A percentile compares a stretch with the other conserved stretches of the same genome.
Conservation (phyloP, 225 moss, liverwort and hornwort species). For the Pseudoscleropodium purum region DNA sequence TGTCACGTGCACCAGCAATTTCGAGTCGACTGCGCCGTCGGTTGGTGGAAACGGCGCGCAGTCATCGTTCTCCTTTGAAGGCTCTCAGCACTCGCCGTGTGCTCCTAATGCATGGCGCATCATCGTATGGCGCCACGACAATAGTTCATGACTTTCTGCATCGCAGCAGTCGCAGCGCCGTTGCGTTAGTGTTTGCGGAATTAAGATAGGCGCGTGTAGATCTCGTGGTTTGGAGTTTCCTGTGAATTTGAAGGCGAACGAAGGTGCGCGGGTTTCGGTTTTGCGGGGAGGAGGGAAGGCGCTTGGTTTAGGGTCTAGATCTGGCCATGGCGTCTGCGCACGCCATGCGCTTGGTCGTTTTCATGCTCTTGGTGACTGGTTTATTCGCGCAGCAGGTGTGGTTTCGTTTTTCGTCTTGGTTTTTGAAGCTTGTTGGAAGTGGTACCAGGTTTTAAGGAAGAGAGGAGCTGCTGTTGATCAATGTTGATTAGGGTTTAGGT, state of each 20-base stretch:
- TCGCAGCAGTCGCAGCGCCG: background rate
- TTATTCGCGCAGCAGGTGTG: slow-evolving; percentile 33
- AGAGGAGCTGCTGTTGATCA: background rate
- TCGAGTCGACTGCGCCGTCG: background rate
- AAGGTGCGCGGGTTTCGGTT: background rate
- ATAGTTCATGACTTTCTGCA: background rate
- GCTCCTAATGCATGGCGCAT: background rate
- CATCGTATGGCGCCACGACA: background rate
- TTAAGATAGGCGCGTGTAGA: background rate
- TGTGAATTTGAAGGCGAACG: background rate
- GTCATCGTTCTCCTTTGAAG: background rate
- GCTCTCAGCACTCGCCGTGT: background rate
- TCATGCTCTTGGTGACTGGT: slow-evolving; percentile 16
- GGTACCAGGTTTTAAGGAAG: background rate
- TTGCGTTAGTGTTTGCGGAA: background rate
- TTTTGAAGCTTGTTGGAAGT: background rate
- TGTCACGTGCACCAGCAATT: background rate
- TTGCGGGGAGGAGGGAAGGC: background rate
- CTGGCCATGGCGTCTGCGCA: slow-evolving; percentile 42
- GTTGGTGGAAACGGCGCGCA: background rate
- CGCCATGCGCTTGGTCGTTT: slow-evolving; percentile 39
- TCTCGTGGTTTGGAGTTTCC: background rate
- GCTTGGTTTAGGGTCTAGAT: background rate
- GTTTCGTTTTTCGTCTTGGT: background rate
- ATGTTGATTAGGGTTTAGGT: slow-evolving; percentile 8